Base-by-base conservation (phyloP, 78 protist species). In the Ministeria vibrans region DNA sequence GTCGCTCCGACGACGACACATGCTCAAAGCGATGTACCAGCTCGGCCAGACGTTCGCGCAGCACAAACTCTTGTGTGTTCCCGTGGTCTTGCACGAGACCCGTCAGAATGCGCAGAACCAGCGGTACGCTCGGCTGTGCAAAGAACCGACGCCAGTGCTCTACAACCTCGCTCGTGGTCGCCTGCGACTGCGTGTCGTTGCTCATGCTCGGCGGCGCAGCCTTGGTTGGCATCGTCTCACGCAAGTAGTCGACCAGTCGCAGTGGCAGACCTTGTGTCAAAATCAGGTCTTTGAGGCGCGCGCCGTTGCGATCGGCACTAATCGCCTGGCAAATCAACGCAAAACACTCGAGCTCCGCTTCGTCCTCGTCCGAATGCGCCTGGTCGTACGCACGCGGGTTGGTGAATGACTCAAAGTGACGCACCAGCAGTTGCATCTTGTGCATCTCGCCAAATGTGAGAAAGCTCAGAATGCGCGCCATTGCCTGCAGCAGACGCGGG, bases 381-480 rank as follows among this genome's bases (percentile, higher is more conserved):
- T 38, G 22, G 70, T 23, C 27, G 53, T 0, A 5, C 20, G 2
- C 45, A 27, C 0, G 3, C 7, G n/a, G 49, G 27, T 83, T 30
- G 27, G 51, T 38, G 27, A 68, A 9, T 0, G 79, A 49, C 18
- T 0, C 73, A 0, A 87, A 87, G 46, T 78, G 78, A 63, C 45
- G 82, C 0, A 75, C 78, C 0, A 86, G 55, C 45, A 7, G 38
- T 27, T 45, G 28, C 75, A 83, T 64, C 25, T 66, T 75, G 23
- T 20, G 66, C 23, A 15, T 27, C 55, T 72, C 77, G 32, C 93
- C 89, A 64, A 81, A 83, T 36, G 94, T 85, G 36, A 91, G 82
- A 75, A 91, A 82, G 25, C 92, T 90, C 51, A 91, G 86, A 23
- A 91, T 39, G 62, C 86, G 82, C 4, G 94, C 78, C 69, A 88